Base-by-base conservation (phyloP, 1,284 basidiomycete genomes). In the Chalciporus sp. region DNA sequence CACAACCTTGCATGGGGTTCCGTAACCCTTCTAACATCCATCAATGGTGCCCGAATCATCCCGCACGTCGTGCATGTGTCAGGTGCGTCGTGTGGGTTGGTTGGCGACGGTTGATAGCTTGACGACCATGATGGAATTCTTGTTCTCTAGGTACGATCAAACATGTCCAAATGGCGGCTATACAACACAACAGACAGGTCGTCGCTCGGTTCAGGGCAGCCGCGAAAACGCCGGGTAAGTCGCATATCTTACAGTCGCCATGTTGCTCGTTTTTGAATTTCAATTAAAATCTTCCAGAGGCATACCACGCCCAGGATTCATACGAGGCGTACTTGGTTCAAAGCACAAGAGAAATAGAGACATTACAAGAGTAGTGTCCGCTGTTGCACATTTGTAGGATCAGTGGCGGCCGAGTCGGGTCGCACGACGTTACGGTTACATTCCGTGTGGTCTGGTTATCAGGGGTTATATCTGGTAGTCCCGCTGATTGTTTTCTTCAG, bases 51-150 rank as follows among this genome's bases (percentile, higher is more conserved):
- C 29, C 73, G 69, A 35, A 79, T 82, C 55, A 77, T 92, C 7
- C 89, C 89, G 0, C 78, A 88, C 57, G 84, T 92, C 17, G 74
- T 92, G 0, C 88, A 90, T 59, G 74, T 90, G 14, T 90, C 90
- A 41, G 90, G 90, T 90, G 53, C 46, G 77, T 64, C 27, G 26
- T 26, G 0, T 44, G 14, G 12, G 10, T 7, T 6, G 12, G 28
- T 19, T 19, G 26, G 23, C 23, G 23, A 29, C 19, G 28, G 3
- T 0, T 26, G n/a, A 28, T 20, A 26, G 26, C 27, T 17, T 33
- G 19, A 20, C 5, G 31, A 56, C 23, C 10, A n/a, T 7, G 26
- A 19, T 44, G 16, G 3, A 17, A 7, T 9, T 46, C n/a, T 44
- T 7, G 37, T 16, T 19, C n/a, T 42, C 28, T 55, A 92, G 90